A percentile compares a stretch with the other conserved stretches of the same genome.
Conservation (phyloP, 768 basidiomycete species). For the Lanmaoa rubissima region DNA sequence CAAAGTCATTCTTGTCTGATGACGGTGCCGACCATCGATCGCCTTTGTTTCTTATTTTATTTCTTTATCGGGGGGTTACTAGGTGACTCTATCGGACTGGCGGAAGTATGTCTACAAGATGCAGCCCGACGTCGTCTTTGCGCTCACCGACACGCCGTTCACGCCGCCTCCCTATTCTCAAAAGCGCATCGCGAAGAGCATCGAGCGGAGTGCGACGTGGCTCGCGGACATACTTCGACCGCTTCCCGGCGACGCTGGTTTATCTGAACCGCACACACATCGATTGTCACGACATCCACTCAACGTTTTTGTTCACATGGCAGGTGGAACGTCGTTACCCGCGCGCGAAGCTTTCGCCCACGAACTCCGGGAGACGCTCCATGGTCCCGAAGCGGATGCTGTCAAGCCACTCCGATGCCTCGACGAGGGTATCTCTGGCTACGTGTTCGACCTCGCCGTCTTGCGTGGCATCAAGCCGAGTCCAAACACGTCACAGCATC, state of each 20-base stretch:
- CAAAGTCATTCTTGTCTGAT: not conserved
- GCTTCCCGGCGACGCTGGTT: not conserved
- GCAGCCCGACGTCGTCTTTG: conserved; percentile 68
- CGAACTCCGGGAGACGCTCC: conserved; percentile 53
- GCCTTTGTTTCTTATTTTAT: not conserved
- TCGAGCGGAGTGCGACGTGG: conserved; percentile 70
- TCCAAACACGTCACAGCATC: conserved; percentile 17
- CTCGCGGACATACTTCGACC: conserved; percentile 50
- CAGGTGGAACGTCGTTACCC: conserved; percentile 51
- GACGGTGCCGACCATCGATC: not conserved
- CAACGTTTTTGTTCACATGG: conserved; percentile 69
- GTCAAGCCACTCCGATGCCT: conserved; percentile 52
- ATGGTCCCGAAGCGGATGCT: conserved; percentile 52
- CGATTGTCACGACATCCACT: conserved; percentile 22
- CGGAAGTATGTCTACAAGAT: conserved; percentile 47
- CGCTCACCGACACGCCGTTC: conserved; percentile 68
- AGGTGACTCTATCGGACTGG: conserved; percentile 63
- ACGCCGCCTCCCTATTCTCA: conserved; percentile 69
- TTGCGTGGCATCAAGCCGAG: conserved; percentile 29
- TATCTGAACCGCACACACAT: not conserved
- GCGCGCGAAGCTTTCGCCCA: conserved; percentile 68
- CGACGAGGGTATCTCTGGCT: conserved; percentile 70
- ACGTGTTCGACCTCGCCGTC: conserved; percentile 66
- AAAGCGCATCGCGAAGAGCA: conserved; percentile 72
- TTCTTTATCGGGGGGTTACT: not conserved